Evolutionary conservation across 2,329 filamentous ascomycete species (phyloP), one percentile per base, ranked within the genome.

Genomic region (Aspergillus nomiae): DNA sequence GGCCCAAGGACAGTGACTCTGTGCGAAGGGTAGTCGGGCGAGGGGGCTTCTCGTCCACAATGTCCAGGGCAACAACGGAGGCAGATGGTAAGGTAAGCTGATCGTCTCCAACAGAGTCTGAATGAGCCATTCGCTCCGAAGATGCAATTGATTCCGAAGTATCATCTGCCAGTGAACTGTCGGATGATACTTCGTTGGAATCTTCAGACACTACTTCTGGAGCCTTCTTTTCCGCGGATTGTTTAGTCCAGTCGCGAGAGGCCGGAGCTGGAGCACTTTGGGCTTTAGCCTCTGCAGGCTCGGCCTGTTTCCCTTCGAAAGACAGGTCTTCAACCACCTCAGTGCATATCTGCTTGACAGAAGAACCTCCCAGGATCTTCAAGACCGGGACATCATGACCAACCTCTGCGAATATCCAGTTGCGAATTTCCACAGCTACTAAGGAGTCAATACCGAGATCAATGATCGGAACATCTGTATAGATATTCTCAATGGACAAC

Each of bases 331-430:
- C n/a, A 21, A 61, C 59, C 36, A 57, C 63, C n/a, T 55, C 51
- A 19, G 8, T 38, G 16, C 51, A 57, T 14, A 64, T 26, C 48
- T 64, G 46, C 24, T 30, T 21, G 21, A 55, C 41, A 19, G 63
- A 64, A 14, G 50, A 57, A 14, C 63, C 63, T 28, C 60, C 60
- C 59, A 64, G 50, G 91, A 89, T 79, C 89, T 91, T 75, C 89
- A 81, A 59, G 89, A 76, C 81, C 59, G 38, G 68, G 48, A 45
- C n/a, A 14, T 64, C 63, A 26, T 41, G 24, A 11, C 59, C 58
- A 32, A 63, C 26, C 32, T 67, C 65, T 41, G 58, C 59, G 38
- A 51, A 60, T 12, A 67, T 54, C 68, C 67, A 70, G 28, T 63
- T 63, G 14, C 68, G 54, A 30, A 71, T 54, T 41, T 71, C 66